Conservation (phyloP, 345 rosid genomes). For the Dimocarpus longan region DNA sequence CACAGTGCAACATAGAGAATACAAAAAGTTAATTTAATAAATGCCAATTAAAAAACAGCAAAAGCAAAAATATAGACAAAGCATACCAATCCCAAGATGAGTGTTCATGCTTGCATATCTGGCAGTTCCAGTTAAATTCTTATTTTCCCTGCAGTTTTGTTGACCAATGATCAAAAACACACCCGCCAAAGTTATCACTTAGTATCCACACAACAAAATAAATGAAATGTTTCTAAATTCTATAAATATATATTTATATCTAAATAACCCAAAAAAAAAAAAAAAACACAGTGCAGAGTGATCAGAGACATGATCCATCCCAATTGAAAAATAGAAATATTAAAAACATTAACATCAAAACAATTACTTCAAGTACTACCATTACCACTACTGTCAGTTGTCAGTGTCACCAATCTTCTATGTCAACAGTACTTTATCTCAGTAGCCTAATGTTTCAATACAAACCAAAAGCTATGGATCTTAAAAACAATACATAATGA, state of each 20-base stretch:
- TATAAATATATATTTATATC: too few species aligned
- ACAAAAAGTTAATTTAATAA: slow-evolving; percentile 2
- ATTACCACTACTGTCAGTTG: background rate
- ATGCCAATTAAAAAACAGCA: background rate
- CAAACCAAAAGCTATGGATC: background rate
- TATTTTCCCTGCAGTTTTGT: slow-evolving; percentile 71
- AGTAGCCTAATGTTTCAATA: background rate
- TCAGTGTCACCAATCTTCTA: background rate
- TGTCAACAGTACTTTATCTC: background rate
- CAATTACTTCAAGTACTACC: background rate
- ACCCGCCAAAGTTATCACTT: background rate
- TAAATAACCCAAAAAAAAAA: background rate
- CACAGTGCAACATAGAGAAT: slow-evolving; percentile 5
- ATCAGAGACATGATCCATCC: background rate
- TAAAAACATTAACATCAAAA: background rate
- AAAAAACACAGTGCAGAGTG: background rate
- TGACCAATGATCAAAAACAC: background rate
- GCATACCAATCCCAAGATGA: slow-evolving; percentile 94
- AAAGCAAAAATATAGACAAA: background rate
- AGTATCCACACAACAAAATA: slow-evolving; percentile 1
- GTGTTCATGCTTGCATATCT: slow-evolving; percentile 99
- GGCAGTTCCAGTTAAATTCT: slow-evolving; percentile 96
- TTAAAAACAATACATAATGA: background rate
- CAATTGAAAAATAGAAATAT: background rate
- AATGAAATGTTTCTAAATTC: background rate